Conservation (phyloP, 2,329 filamentous ascomycete species). For the Botrytis aclada region DNA sequence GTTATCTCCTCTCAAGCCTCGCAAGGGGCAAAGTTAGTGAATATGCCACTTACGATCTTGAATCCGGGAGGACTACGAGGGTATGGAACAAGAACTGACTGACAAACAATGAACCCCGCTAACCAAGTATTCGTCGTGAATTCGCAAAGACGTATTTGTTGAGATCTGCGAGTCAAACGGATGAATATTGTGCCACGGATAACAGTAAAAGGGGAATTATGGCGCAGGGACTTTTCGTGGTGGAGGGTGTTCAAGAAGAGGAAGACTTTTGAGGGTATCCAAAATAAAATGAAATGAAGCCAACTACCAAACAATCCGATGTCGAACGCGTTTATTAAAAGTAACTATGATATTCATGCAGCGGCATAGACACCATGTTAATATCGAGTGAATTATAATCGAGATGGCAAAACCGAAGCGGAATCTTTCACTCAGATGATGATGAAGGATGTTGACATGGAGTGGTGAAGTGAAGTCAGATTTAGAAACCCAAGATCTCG, state of each 20-base stretch:
- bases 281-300: not conserved
- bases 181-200: conserved; percentile 1
- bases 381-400: not conserved
- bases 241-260: not conserved
- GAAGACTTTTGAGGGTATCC: not conserved
- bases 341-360: not conserved
- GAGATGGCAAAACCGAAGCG: not conserved
- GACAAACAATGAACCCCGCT: not conserved
- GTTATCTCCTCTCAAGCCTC: not conserved
- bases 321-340: not conserved
- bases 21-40: not conserved
- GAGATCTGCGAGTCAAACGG: not conserved
- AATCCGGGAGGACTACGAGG: not conserved
- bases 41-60: not conserved
- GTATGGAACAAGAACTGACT: not conserved
- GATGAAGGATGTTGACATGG: not conserved
- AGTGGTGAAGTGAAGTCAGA: not conserved
- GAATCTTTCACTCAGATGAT: not conserved
- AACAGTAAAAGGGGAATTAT: conserved; percentile 1
- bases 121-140: not conserved
- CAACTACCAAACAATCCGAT: not conserved
- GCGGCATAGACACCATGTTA: not conserved
- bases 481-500: not conserved
- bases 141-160: not conserved
- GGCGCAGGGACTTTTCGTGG: conserved; percentile 14